These are phyloP conservation scores for Coemansia brasiliensis DNA, from an alignment of 192 early-diverging fungal species.

Conservation along the genomic window DNA sequence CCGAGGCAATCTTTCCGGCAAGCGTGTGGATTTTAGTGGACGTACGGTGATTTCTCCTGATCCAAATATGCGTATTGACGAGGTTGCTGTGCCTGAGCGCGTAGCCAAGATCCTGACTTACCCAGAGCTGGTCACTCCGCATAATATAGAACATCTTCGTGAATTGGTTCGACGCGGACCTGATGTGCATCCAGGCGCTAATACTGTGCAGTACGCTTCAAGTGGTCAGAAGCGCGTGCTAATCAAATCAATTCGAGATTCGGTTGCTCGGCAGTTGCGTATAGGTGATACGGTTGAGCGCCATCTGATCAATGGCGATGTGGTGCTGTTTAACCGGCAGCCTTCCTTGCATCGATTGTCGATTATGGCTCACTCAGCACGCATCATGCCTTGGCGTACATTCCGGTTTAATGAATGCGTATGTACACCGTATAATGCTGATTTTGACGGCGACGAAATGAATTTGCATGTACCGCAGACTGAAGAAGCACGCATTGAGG, in stretches of 20 bases:
- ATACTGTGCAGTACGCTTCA: slow-evolving; percentile 66
- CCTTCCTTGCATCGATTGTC: slow-evolving; percentile 95
- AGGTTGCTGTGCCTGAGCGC: slow-evolving; percentile 88
- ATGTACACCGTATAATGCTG: slow-evolving; percentile 99
- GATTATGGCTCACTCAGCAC: slow-evolving; percentile 95
- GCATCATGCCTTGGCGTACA: slow-evolving; percentile 88
- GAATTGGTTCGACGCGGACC: slow-evolving; percentile 81
- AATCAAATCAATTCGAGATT: slow-evolving; percentile 71
- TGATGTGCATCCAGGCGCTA: slow-evolving; percentile 90
- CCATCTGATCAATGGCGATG: slow-evolving; percentile 91
- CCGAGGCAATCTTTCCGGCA: slow-evolving; percentile 97
- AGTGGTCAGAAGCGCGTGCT: slow-evolving; percentile 64
- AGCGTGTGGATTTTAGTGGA: slow-evolving; percentile 98
- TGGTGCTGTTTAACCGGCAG: slow-evolving; percentile 98
- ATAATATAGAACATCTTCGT: slow-evolving; percentile 83
- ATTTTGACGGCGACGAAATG: slow-evolving; percentile 99
- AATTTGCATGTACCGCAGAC: slow-evolving; percentile 99
- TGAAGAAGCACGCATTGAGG: slow-evolving; percentile 96
- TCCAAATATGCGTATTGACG: slow-evolving; percentile 96
- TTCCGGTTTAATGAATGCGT: slow-evolving; percentile 99
- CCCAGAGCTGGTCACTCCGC: slow-evolving; percentile 87
- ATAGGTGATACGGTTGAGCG: slow-evolving; percentile 93
- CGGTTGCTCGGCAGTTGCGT: slow-evolving; percentile 69
- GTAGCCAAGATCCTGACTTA: slow-evolving; percentile 93
- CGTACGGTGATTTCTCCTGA: slow-evolving; percentile 99